phyloP scores from a whole-genome alignment of 2,329 filamentous ascomycete species.

The Chaetomium sp. region DNA sequence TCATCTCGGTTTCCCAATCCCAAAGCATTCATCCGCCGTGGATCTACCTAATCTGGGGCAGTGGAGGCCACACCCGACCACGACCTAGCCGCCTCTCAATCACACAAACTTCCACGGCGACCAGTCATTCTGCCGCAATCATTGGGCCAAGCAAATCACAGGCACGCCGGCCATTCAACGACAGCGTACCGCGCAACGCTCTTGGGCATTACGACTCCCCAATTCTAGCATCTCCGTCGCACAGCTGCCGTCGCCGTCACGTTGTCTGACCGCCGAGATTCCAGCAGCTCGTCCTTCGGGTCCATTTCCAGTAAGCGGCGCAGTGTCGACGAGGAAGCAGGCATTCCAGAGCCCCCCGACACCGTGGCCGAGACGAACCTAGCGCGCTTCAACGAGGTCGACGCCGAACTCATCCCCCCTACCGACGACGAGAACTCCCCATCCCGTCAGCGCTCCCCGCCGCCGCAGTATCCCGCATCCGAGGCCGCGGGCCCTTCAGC shows the following conservation, averaged over 20 bases:
- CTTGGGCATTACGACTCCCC: background rate
- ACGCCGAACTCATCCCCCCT: conserved; percentile 31
- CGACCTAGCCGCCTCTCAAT: conserved; percentile 18
- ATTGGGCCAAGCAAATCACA: conserved; percentile 15
- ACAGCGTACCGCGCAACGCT: background rate
- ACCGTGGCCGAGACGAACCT: conserved; percentile 32
- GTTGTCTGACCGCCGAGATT: conserved; percentile 52
- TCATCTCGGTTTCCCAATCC: background rate
- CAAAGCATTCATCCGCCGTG: background rate
- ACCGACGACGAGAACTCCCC: conserved; percentile 16
- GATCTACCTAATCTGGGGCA: background rate
- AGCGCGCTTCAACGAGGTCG: conserved; percentile 37
- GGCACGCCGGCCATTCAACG: background rate
- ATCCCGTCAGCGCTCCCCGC: conserved; percentile 48
- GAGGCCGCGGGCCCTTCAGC: conserved; percentile 54
- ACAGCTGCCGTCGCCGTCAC: conserved; percentile 42
- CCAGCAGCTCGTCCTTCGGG: conserved; percentile 48
- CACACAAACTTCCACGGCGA: conserved; percentile 9
- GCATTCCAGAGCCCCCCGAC: conserved; percentile 34
- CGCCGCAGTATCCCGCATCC: conserved; percentile 61
- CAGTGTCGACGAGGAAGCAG: conserved; percentile 41
- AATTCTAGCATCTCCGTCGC: background rate
- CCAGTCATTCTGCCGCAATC: conserved; percentile 4
- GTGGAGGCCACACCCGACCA: background rate
- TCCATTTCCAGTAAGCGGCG: conserved; percentile 34